Evolutionary conservation across 2,329 filamentous ascomycete species (phyloP), one percentile per base, ranked within the genome.

Genomic region (Byssoonygena ceratinophila): DNA sequence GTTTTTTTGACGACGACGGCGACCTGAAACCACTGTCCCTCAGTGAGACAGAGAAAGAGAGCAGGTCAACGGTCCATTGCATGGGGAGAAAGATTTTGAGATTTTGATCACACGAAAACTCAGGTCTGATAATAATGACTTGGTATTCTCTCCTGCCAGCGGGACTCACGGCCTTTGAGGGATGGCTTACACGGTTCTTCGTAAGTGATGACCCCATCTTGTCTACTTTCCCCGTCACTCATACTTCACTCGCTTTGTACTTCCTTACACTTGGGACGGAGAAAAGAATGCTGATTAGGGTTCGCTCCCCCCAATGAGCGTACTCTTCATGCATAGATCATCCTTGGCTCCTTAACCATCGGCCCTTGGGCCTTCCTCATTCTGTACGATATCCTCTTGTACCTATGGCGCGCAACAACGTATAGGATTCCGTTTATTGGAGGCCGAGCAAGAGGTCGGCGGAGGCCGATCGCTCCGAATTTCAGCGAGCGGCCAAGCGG

Each of bases 141-240:
- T 76, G 79, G 72, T 80, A 81, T 58, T 84, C 82, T 1, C 76
- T 85, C 54, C 74, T 85, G 31, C 82, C 82, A 1, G 70, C 75
- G 16, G 71, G 75, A 53, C 71, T 83, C 51, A 74, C 71, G 39
- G 70, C 72, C 36, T 64, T 84, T 49, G 82, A 85, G 64, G 76
- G 73, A 48, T 84, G 80, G 80, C 70, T 80, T 53, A 76, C 76
- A 43, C 74, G 79, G 8, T 62, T 80, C 41, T 85, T 84, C 64
- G 82, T 85, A 72, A 62, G 78, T n/a, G 65, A 36, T 47, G 22
- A 34, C 31, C 25, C 46, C 53, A 48, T 55, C 18, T 7, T 1
- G 40, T 45, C 29, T 22, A n/a, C 52, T 51, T 41, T 9, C 22
- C 20, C 12, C 31, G 31, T 12, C 31, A 7, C 14, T 4, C 14